Base-by-base conservation (phyloP, 2,329 filamentous ascomycete species). In the Zopfia rhizophila region DNA sequence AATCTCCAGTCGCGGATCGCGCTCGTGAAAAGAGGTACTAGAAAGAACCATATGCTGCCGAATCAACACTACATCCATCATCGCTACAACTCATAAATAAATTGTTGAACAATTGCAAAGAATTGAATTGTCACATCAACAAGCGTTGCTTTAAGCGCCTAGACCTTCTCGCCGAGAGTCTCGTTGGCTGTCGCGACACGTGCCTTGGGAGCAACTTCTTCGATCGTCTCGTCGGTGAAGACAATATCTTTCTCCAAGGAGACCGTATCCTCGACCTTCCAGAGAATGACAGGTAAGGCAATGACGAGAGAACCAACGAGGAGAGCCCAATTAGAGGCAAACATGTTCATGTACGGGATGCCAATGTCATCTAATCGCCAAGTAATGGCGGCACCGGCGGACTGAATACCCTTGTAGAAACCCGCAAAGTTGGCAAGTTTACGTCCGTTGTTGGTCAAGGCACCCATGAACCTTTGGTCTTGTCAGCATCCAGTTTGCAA, bases 361-460 rank as follows among this genome's bases (percentile, higher is more conserved):
- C 61, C 60, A 19, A 58, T 54, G 24, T 82, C 75, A 63, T 94
- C 89, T 41, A 94, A 70, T 18, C 84, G 82, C 85, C 84, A 89
- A 62, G 84, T 88, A 60, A 92, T 82, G 47, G 89, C 91, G 3
- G 87, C 86, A 60, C 90, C 91, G 13, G 89, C 90, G n/a, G 89
- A 93, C 72, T 96, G 91, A 55, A 96, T 89, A 38, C 87, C 87
- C 77, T 94, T 94, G 82, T 94, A 94, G 78, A 89, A 92, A 53
- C 90, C 92, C 29, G 91, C 89, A 65, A 93, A 88, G 78, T 97
- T 96, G 75, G 93, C 92, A 19, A 93, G 83, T 72, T 91, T 93
- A 71, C 92, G 90, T 50, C 89, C 85, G 54, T 93, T 96, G 82
- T 97, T 97, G 67, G 90, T 92, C 30, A 97, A 80, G 6, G 92